These are phyloP conservation scores for Tephrocybe sp. DNA, from an alignment of 768 basidiomycete genomes.

Conservation along the genomic window DNA sequence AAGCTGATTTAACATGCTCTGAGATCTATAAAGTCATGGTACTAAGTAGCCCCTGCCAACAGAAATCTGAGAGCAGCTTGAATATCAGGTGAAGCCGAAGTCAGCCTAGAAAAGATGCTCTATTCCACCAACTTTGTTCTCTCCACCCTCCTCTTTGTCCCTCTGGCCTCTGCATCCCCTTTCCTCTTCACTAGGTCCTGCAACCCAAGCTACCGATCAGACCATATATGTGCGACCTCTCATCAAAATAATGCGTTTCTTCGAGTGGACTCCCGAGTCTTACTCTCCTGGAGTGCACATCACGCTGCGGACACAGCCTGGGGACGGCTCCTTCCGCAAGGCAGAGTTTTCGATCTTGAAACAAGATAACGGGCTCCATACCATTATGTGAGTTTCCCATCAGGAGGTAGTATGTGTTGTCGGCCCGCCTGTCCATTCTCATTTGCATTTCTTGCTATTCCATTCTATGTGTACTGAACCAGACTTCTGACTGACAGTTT, in stretches of 20 bases:
- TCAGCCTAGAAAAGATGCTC: slow-evolving; percentile 5
- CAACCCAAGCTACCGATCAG: slow-evolving; percentile 8
- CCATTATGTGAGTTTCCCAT: slow-evolving; percentile 11
- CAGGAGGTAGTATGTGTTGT: background rate
- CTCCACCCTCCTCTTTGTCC: slow-evolving; percentile 13
- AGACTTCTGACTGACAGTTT: background rate
- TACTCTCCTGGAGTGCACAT: slow-evolving; percentile 9
- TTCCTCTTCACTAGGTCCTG: slow-evolving; percentile 9
- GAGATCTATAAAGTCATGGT: too few relatives aligned
- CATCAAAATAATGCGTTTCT: slow-evolving; percentile 7
- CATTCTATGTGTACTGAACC: background rate
- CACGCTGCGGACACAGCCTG: slow-evolving; percentile 1
- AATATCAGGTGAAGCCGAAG: background rate
- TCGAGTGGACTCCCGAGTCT: slow-evolving; percentile 12
- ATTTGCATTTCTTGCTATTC: too few relatives aligned
- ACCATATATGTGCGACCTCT: slow-evolving; percentile 15
- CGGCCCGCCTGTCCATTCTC: too few relatives aligned
- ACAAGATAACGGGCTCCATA: slow-evolving; percentile 11
- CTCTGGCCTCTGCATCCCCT: slow-evolving; percentile 25
- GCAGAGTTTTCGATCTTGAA: slow-evolving; percentile 14
- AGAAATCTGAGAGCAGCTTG: background rate
- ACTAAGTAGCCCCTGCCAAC: too few relatives aligned
- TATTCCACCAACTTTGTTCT: background rate
- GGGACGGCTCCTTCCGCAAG: slow-evolving; percentile 3
- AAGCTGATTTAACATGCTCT: too few relatives aligned